Evolutionary conservation across 495 filamentous ascomycete species (phyloP).

Genomic region (Darksidea phi): DNA sequence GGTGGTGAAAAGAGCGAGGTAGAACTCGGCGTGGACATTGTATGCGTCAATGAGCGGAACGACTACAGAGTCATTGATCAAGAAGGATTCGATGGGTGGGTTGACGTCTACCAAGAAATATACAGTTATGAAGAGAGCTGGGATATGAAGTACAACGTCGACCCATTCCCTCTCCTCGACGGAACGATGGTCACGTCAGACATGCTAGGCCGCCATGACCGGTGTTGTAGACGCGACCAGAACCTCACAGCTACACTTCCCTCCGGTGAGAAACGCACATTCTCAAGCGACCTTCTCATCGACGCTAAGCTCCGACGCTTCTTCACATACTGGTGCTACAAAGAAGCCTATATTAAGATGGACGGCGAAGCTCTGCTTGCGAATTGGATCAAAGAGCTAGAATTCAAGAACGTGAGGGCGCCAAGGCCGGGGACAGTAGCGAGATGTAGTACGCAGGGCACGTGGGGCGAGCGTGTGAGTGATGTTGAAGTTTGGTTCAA

Average conservation of each 20-base stretch:
- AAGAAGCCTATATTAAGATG: slow-evolving; percentile 93
- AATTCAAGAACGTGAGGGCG: slow-evolving; percentile 64
- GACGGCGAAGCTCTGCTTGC: slow-evolving; percentile 84
- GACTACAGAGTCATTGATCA: slow-evolving; percentile 51
- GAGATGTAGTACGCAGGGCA: slow-evolving; percentile 39
- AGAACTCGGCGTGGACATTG: slow-evolving; percentile 52
- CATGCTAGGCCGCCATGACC: slow-evolving; percentile 39
- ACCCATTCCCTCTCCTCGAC: slow-evolving; percentile 39
- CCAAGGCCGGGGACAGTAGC: slow-evolving; percentile 48
- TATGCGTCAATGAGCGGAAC: slow-evolving; percentile 69
- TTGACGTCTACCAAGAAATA: slow-evolving; percentile 77
- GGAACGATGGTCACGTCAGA: slow-evolving; percentile 38
- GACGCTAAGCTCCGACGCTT: slow-evolving; percentile 69
- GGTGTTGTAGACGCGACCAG: slow-evolving; percentile 37
- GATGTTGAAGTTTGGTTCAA: slow-evolving; percentile 56
- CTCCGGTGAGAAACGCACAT: slow-evolving; percentile 35
- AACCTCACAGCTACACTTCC: slow-evolving; percentile 36
- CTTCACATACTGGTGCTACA: slow-evolving; percentile 84
- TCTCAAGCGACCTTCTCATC: slow-evolving; percentile 46
- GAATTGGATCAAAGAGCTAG: slow-evolving; percentile 68
- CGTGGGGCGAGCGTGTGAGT: slow-evolving; percentile 54
- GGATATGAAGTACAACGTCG: slow-evolving; percentile 55
- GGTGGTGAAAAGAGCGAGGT: slow-evolving; percentile 1
- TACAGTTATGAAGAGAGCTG: slow-evolving; percentile 61
- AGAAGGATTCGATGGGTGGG: slow-evolving; percentile 63